Percentiles rank a stretch among this genome's conserved stretches.
These are phyloP conservation scores for Boletellus deceptivus DNA, from an alignment of 1,284 basidiomycete genomes.

Conservation along the genomic window DNA sequence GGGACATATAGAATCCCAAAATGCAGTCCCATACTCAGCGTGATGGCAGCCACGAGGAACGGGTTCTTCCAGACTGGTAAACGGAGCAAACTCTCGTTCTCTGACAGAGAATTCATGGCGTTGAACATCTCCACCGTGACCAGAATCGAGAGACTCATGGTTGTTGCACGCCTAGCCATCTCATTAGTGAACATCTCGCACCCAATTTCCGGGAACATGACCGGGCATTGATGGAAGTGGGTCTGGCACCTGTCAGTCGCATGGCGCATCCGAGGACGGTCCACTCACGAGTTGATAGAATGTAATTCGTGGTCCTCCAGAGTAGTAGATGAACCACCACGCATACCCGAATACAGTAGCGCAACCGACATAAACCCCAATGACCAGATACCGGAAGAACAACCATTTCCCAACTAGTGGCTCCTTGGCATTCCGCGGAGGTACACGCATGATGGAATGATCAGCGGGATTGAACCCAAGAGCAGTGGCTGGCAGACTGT, in stretches of 20 bases:
- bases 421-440: constrained; percentile 85
- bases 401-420: constrained; percentile 92
- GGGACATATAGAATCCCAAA: constrained; percentile 95
- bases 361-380: constrained; percentile 91
- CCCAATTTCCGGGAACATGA: constrained; percentile 83
- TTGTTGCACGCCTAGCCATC: constrained; percentile 86
- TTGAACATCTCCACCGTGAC: constrained; percentile 99
- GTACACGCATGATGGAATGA: constrained; percentile 93
- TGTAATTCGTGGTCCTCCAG: constrained; percentile 87
- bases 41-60: constrained; percentile 86
- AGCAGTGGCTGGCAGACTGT: constrained; percentile 96
- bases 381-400: constrained; percentile 92
- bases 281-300: constrained; percentile 86
- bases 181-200: constrained; percentile 92
- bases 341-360: constrained; percentile 97
- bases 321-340: constrained; percentile 97
- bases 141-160: constrained; percentile 92
- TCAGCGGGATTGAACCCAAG: constrained; percentile 98
- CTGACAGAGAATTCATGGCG: constrained; percentile 98
- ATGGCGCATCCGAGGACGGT: constrained; percentile 2
- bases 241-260: constrained; percentile 52
- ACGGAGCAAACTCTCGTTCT: constrained; percentile 89
- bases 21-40: constrained; percentile 89
- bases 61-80: constrained; percentile 93
- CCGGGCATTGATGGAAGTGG: constrained; percentile 89